A percentile compares a stretch with the other conserved stretches of the same genome.
Evolutionary conservation across 495 filamentous ascomycete species (phyloP).

Genomic region (Penicillium psychrofluorescens): DNA sequence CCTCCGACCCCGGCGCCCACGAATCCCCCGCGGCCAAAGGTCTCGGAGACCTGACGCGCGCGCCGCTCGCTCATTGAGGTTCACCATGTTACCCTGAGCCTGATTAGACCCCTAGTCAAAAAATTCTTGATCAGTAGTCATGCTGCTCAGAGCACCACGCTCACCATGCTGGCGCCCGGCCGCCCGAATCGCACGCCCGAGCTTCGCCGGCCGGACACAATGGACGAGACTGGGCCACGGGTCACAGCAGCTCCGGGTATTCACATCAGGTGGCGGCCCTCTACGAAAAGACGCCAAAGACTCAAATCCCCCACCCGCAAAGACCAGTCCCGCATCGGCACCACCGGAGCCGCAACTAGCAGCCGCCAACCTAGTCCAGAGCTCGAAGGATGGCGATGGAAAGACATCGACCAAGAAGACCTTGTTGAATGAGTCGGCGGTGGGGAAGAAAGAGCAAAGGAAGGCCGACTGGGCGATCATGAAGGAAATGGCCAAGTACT

Average conservation of each 20-base stretch:
- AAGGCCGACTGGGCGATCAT: slow-evolving; percentile 98
- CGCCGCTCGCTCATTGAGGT: slow-evolving; percentile 6
- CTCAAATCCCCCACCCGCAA: slow-evolving; percentile 6
- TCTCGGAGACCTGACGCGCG: slow-evolving; percentile 9
- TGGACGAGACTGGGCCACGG: slow-evolving; percentile 13
- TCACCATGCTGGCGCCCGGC: slow-evolving; percentile 32
- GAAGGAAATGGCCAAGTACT: slow-evolving; percentile 90
- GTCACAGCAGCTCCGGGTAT: slow-evolving; percentile 20
- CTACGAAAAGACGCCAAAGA: slow-evolving; percentile 14
- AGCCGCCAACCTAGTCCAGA: slow-evolving; percentile 12
- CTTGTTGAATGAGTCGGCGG: slow-evolving; percentile 47
- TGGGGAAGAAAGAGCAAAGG: slow-evolving; percentile 74
- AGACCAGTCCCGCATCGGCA: slow-evolving; percentile 6
- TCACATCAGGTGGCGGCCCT: slow-evolving; percentile 12
- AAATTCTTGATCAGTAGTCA: slow-evolving; percentile 12
- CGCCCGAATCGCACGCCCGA: slow-evolving; percentile 20
- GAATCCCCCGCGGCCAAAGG: slow-evolving; percentile 11
- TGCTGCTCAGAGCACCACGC: slow-evolving; percentile 40
- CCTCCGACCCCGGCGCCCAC: slow-evolving; percentile 36
- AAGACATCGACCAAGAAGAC: slow-evolving; percentile 38
- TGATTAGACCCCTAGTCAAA: background rate
- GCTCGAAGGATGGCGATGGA: slow-evolving; percentile 14
- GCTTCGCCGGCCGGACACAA: slow-evolving; percentile 21
- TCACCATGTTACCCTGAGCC: slow-evolving; percentile 25
- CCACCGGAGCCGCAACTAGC: slow-evolving; percentile 12